Evolutionary conservation across 306 rosid species (phyloP), one percentile per base, ranked within the genome.

Genomic region (Geum urbanum): DNA sequence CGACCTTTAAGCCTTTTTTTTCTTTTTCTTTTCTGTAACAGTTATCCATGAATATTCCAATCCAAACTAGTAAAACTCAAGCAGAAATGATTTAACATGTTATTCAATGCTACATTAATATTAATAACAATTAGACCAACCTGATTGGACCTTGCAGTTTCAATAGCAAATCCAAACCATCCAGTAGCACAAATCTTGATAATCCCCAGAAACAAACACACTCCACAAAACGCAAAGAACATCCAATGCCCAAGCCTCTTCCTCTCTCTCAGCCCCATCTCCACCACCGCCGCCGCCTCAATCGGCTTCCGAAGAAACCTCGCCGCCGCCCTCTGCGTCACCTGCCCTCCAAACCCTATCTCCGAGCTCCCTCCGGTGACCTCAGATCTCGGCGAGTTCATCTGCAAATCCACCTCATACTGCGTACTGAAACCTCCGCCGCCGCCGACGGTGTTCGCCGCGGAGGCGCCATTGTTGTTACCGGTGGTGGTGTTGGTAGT

Each of bases 91-190:
- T 18, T 24, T 32, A 7, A 27, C 46, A 63, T 40, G 0, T 16
- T 16, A 51, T 32, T 35, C 37, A 35, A 11, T 5, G 52, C 16
- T 32, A 32, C 3, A 6, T 6, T 49, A 35, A 9, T 15, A n/a
- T n/a, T n/a, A 0, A 54, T 1, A 20, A 4, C 9, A 1, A 55
- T 11, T 45, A 49, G 47, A 49, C 78, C 53, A 52, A 94, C 99
- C 96, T 79, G 79, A 73, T 74, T 75, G 24, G 81, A 81, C 76
- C 80, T 79, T 27, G 88, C 82, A 79, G 70, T 75, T 54, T 91
- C 92, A 18, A 94, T 81, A 61, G 91, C 86, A 73, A 92, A 94
- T 94, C 99, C 97, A 79, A 94, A 84, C 99, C 99, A 94, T 1
- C 99, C 97, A 80, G 88, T 85, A 10, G 92, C 88, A 69, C 96